phyloP scores from a whole-genome alignment of 805 yeast genomes.

The Huiozyma naganishii region DNA sequence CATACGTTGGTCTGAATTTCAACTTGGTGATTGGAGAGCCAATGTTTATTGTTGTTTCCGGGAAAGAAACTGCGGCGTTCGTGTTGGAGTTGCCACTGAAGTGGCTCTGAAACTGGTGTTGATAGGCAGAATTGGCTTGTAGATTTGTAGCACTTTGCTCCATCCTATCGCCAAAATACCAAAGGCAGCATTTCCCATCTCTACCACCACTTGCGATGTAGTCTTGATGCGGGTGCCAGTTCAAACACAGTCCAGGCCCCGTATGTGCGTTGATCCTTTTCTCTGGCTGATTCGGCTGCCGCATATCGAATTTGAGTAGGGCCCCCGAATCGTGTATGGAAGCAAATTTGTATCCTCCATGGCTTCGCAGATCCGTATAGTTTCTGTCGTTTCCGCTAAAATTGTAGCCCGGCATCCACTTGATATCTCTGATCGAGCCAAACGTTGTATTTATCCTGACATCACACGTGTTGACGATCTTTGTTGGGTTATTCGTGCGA shows the following conservation, averaged over 20 bases:
- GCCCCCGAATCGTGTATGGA: slow-evolving; percentile 86
- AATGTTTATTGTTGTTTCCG: slow-evolving; percentile 63
- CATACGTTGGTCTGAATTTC: slow-evolving; percentile 24
- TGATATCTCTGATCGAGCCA: slow-evolving; percentile 56
- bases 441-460: slow-evolving; percentile 39
- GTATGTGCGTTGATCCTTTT: slow-evolving; percentile 76
- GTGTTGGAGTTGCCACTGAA: slow-evolving; percentile 6
- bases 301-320: slow-evolving; percentile 76
- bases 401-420: slow-evolving; percentile 35
- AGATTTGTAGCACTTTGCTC: background rate
- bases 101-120: background rate
- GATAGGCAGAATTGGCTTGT: background rate
- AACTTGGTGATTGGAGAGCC: slow-evolving; percentile 65
- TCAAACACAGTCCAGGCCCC: slow-evolving; percentile 80
- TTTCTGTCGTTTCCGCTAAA: slow-evolving; percentile 5
- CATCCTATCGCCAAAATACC: slow-evolving; percentile 25
- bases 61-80: slow-evolving; percentile 25
- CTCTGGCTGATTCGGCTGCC: slow-evolving; percentile 54
- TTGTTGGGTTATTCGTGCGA: slow-evolving; percentile 35
- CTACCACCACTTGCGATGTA: slow-evolving; percentile 87
- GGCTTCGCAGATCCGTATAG: slow-evolving; percentile 16
- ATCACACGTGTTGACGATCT: slow-evolving; percentile 15
- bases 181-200: slow-evolving; percentile 43
- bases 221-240: slow-evolving; percentile 79
- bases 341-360: slow-evolving; percentile 42